Conservation (phyloP, 345 rosid species). For the Citrus reticulata region DNA sequence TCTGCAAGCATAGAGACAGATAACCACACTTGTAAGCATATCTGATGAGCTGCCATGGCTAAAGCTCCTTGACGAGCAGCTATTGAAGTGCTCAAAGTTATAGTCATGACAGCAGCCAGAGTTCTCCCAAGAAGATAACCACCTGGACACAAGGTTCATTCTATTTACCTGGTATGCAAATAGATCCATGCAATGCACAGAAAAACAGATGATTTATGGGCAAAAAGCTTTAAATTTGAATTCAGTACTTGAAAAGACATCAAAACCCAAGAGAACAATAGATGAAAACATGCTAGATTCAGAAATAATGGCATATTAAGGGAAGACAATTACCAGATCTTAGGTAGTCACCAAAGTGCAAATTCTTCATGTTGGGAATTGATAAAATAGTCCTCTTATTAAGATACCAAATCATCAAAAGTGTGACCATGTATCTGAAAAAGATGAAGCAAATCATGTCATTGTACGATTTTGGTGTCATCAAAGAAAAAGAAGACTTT, state of each 20-base stretch:
- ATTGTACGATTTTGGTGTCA: background rate
- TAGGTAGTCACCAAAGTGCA: slow-evolving; percentile 34
- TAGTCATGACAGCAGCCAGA: slow-evolving; percentile 31
- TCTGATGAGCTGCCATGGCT: slow-evolving; percentile 40
- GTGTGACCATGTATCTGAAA: slow-evolving; percentile 30
- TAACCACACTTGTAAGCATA: slow-evolving; percentile 42
- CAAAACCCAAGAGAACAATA: background rate
- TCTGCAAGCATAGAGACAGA: slow-evolving; percentile 37
- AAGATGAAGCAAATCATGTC: background rate
- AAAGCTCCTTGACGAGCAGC: slow-evolving; percentile 40
- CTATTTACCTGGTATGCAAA: background rate
- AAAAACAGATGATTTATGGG: background rate
- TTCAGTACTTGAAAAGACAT: background rate
- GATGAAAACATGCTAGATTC: background rate
- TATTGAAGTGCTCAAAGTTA: slow-evolving; percentile 39
- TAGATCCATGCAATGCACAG: background rate
- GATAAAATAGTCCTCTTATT: slow-evolving; percentile 27
- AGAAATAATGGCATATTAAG: background rate
- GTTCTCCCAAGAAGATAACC: slow-evolving; percentile 41
- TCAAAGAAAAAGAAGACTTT: background rate
- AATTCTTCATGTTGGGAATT: slow-evolving; percentile 22
- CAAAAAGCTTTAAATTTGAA: background rate
- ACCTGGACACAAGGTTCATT: slow-evolving; percentile 16
- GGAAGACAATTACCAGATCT: slow-evolving; percentile 27
- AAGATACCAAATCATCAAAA: slow-evolving; percentile 36